Base-by-base conservation (phyloP, 805 yeast species). In the Scheffersomyces spartinae region DNA sequence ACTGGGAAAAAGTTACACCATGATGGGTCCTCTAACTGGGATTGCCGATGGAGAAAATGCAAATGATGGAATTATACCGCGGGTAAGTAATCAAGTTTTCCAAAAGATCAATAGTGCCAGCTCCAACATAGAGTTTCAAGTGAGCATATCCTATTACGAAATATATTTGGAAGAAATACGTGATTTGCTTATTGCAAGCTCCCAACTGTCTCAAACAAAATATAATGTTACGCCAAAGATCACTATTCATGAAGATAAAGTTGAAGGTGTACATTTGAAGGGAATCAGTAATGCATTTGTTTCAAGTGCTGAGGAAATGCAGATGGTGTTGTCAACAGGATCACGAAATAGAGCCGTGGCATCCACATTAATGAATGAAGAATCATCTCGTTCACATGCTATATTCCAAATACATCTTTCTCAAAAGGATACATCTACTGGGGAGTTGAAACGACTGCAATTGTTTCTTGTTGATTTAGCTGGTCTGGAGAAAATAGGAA, bases 381-480 rank as follows among this genome's bases (percentile, higher is more conserved):
- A 72, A 40, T 73, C 84, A 7, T 76, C 88, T 4, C 61, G 94
- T 35, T 76, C 93, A 0, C 95, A 84, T 47, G 73, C 88, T 0
- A 78, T 85, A 16, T 71, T 83, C 33, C 78, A 76, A 28, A 59
- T 86, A 4, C 68, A 67, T 26, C 53, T 85, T 5, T 57, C 67
- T n/a, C 88, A 80, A 40, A 70, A 68, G 41, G 63, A 68, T 37
- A 33, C 59, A 11, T 50, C 50, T 3, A 60, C 65, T n/a, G 81
- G 79, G 9, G 61, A 71, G 5, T 58, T 68, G 12, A 77, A 71
- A 43, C 58, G 64, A 19, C 76, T 85, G 4, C 72, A 69, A 31
- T 57, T 84, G 32, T 78, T 74, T 39, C 49, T 84, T 18, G 88
- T 83, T 8, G 95, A 84, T 51, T 60, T 84, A 35, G 94, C 94